Percentiles rank a stretch among this genome's conserved stretches.
These are phyloP conservation scores for Cystobasidium tubakii DNA, from an alignment of 768 basidiomycete species.

Conservation along the genomic window DNA sequence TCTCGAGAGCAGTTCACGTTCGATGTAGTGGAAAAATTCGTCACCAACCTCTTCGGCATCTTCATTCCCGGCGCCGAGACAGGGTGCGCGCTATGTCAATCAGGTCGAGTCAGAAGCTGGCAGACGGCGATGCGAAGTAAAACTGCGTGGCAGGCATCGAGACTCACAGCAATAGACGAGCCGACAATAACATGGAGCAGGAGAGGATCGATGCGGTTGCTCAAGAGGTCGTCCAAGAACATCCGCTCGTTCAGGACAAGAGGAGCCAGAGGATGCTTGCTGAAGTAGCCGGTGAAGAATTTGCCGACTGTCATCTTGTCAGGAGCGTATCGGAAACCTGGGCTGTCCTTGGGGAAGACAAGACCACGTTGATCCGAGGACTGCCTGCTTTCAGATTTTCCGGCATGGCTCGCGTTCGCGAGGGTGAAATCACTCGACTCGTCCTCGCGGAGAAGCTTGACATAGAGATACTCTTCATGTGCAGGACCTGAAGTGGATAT, in stretches of 20 bases:
- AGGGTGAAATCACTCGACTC: constrained; percentile 9
- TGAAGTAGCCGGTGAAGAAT: constrained; percentile 26
- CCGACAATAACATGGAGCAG: constrained; percentile 26
- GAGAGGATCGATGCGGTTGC: neutral
- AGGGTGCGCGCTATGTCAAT: constrained; percentile 19
- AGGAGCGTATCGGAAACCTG: constrained; percentile 15
- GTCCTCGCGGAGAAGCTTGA: constrained; percentile 30
- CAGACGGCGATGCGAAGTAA: neutral
- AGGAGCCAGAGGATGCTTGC: constrained; percentile 29
- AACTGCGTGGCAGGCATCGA: too few species aligned
- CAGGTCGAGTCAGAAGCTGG: neutral
- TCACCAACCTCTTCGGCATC: constrained; percentile 27
- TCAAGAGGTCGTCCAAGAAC: constrained; percentile 26
- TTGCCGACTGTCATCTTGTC: constrained; percentile 19
- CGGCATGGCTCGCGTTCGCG: neutral
- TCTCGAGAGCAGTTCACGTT: constrained; percentile 4
- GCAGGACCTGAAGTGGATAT: neutral
- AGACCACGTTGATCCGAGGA: neutral
- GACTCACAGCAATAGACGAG: constrained; percentile 23
- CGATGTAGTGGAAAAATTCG: constrained; percentile 6
- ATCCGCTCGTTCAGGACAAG: constrained; percentile 24
- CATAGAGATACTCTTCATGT: constrained; percentile 22
- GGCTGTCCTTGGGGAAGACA: neutral
- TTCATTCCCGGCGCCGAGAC: neutral
- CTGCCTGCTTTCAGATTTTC: neutral